A percentile compares a stretch with the other conserved stretches of the same genome.
Evolutionary conservation across 345 rosid species (phyloP).

Genomic region (Adansonia digitata): DNA sequence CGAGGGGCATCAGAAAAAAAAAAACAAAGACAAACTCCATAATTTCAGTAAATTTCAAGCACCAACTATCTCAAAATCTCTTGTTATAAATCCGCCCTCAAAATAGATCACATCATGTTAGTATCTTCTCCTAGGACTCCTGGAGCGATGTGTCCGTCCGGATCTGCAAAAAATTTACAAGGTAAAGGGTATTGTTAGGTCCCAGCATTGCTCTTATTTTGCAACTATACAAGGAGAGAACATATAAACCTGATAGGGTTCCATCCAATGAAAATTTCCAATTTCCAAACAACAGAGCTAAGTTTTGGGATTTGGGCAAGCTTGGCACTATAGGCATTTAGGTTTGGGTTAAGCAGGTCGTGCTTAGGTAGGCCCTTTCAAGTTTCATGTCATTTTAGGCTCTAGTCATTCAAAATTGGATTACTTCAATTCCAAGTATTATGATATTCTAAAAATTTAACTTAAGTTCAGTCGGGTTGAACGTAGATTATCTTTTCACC

Average conservation of each 20-base stretch:
- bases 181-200: background rate
- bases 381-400: background rate
- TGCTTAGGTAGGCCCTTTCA: background rate
- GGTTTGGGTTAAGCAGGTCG: background rate
- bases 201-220: background rate
- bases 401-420: background rate
- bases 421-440: background rate
- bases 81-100: background rate
- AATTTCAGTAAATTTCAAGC: background rate
- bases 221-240: background rate
- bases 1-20: background rate
- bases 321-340: background rate
- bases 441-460: background rate
- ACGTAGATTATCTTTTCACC: background rate
- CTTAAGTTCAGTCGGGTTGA: background rate
- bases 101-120: conserved; percentile 15
- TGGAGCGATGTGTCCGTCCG: conserved; percentile 56
- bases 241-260: background rate
- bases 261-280: background rate
- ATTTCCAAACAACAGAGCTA: background rate
- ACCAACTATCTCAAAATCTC: background rate
- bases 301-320: background rate
- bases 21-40: background rate
- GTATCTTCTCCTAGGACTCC: conserved; percentile 79
- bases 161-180: conserved; percentile 36